phyloP scores from a whole-genome alignment of 2,329 filamentous ascomycete genomes.

The Hypoxylon sp. region DNA sequence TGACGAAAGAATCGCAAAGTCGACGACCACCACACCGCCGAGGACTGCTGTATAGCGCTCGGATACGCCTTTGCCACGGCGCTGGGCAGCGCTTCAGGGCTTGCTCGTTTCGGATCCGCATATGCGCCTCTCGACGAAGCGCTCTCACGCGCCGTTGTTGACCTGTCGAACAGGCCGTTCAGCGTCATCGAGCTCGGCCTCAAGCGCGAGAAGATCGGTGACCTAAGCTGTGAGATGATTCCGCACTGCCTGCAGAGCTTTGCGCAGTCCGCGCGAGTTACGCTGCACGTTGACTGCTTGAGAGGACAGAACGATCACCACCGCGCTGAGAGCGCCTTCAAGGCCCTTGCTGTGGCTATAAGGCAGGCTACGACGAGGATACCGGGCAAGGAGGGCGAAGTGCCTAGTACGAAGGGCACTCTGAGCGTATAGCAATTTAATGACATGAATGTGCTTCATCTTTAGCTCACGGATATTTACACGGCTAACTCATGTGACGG shows the following conservation, averaged over 20 bases:
- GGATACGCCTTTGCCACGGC: conserved; percentile 87
- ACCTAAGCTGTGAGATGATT: conserved; percentile 95
- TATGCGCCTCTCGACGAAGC: conserved; percentile 97
- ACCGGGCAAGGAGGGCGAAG: conserved; percentile 87
- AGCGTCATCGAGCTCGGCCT: conserved; percentile 87
- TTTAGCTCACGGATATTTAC: background rate
- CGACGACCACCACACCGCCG: conserved; percentile 98
- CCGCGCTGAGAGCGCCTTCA: conserved; percentile 95
- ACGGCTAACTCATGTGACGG: background rate
- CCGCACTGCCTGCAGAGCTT: conserved; percentile 96
- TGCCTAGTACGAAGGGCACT: conserved; percentile 96
- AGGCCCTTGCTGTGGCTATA: conserved; percentile 91
- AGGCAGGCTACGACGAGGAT: conserved; percentile 81
- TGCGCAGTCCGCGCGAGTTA: conserved; percentile 89
- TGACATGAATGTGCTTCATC: background rate
- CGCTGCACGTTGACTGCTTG: conserved; percentile 94
- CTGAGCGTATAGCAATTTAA: conserved; percentile 68
- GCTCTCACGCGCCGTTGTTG: conserved; percentile 91
- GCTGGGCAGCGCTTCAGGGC: conserved; percentile 81
- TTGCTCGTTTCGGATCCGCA: conserved; percentile 91
- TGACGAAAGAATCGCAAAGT: conserved; percentile 66
- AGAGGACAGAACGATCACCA: conserved; percentile 96
- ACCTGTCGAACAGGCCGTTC: conserved; percentile 93
- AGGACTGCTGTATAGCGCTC: conserved; percentile 94
- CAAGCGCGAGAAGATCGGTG: conserved; percentile 92